Conservation (phyloP, 2,329 filamentous ascomycete genomes). For the Rutstroemia sp. region DNA sequence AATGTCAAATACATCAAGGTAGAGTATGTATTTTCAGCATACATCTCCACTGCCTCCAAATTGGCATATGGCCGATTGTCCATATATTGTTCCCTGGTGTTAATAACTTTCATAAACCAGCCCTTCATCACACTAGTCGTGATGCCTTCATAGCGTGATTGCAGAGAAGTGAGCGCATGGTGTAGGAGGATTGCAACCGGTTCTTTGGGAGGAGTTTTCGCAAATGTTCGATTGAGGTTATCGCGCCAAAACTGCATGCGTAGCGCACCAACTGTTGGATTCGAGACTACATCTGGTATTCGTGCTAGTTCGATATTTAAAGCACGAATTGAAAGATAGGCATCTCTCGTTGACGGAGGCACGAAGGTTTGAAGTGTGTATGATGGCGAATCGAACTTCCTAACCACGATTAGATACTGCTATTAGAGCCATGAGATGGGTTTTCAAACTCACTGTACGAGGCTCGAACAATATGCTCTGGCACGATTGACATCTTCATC, state of each 20-base stretch:
- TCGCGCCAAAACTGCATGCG: conserved; percentile 96
- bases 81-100: conserved; percentile 73
- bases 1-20: conserved; percentile 85
- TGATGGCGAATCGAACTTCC: conserved; percentile 83
- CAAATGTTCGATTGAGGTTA: conserved; percentile 68
- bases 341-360: conserved; percentile 64
- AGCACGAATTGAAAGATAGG: conserved; percentile 83
- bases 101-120: conserved; percentile 72
- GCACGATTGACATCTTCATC: conserved; percentile 29
- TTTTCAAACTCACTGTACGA: conserved; percentile 27
- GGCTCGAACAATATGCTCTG: conserved; percentile 29
- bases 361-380: conserved; percentile 82
- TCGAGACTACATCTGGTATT: conserved; percentile 84
- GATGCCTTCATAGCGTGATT: conserved; percentile 34
- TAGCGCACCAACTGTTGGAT: conserved; percentile 77
- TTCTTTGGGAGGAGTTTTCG: conserved; percentile 75
- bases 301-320: conserved; percentile 89
- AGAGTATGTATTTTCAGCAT: conserved; percentile 92
- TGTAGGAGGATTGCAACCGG: conserved; percentile 82
- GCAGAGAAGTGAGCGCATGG: conserved; percentile 59
- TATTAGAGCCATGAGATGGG: not conserved
- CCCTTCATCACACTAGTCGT: conserved; percentile 48
- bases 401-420: conserved; percentile 32
- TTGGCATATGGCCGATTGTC: conserved; percentile 74
- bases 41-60: conserved; percentile 70